Conservation (phyloP, 805 yeast genomes). For the Cyberlindnera americana region DNA sequence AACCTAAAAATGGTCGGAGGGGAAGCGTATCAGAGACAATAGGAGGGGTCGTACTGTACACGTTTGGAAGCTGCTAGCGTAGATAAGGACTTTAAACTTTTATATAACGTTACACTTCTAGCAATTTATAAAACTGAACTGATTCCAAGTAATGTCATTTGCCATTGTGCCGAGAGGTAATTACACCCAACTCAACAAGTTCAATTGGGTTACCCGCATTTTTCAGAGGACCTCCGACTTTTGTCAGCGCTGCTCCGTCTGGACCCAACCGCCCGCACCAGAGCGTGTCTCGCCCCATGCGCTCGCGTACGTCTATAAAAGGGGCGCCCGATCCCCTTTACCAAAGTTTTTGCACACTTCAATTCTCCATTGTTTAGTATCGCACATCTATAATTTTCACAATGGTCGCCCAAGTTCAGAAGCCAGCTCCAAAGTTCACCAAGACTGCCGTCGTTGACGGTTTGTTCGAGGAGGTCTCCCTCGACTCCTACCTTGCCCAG, state of each 20-base stretch:
- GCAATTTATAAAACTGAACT: too few species aligned
- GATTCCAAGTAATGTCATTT: too few species aligned
- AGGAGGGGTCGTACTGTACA: too few species aligned
- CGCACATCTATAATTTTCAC: too few species aligned
- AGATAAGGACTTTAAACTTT: too few species aligned
- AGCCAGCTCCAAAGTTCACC: conserved; percentile 94
- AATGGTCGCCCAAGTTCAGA: conserved; percentile 90
- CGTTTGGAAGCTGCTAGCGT: too few species aligned
- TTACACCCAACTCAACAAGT: too few species aligned
- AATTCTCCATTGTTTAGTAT: background rate
- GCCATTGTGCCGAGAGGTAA: too few species aligned
- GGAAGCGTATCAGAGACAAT: too few species aligned
- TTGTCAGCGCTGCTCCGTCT: conserved; percentile 22
- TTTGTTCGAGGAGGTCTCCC: conserved; percentile 88
- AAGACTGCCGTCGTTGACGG: conserved; percentile 98
- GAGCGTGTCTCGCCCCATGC: background rate
- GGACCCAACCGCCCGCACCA: conserved; percentile 8
- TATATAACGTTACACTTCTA: too few species aligned
- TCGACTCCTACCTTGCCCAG: conserved; percentile 76
- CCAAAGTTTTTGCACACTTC: background rate
- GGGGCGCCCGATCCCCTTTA: background rate
- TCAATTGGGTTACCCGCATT: background rate
- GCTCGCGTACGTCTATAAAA: conserved; percentile 12
- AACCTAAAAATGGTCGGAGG: too few species aligned
- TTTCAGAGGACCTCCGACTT: conserved; percentile 2